Base-by-base conservation (phyloP, 805 yeast species). In the Metschnikowia borealis region DNA sequence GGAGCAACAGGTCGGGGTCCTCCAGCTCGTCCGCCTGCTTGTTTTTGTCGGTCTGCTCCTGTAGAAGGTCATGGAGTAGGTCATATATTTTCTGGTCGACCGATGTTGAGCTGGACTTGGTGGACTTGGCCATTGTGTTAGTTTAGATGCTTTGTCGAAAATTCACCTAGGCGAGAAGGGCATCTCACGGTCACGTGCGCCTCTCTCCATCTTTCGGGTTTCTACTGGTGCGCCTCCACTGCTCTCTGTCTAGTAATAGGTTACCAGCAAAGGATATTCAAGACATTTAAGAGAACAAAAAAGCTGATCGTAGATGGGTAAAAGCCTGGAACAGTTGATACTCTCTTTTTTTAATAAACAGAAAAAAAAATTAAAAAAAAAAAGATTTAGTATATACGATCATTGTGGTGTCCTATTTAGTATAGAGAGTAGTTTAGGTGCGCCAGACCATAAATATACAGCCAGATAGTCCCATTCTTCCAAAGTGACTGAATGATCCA, bases 1-100 rank as follows among this genome's bases (percentile, higher is more conserved):
- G 67, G 2, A 66, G 67, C 38, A 71, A 65, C 33, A 75, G 74
- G 44, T 73, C 75, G 2, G 62, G 63, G 23, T 47, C 50, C 15
- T 68, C 67, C 31, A 23, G 41, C 13, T 67, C 69, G 3, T 50
- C 21, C 58, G 61, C 18, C 47, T 56, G 53, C 58, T 65, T 62
- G 50, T 66, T 64, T n/a, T 72, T 75, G 10, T 71, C 70, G 0
- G 87, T 78, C 58, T 78, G 79, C 55, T 82, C 86, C 35, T 83
- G 88, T 23, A 86, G 68, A 35, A 85, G 66, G 11, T 74, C 70
- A 59, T 80, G 79, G 1, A 86, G 77, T 18, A 81, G 69, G 46
- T 75, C 79, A 48, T 78, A 74, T 2, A 87, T 72, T 56, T 81
- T 83, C 50, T 75, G 78, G 56, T 85, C 89, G 47, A 84, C 37